A percentile compares a stretch with the other conserved stretches of the same genome.
These are phyloP conservation scores for Pyrenochaeta sp. DNA, from an alignment of 2,329 filamentous ascomycete species.

Conservation along the genomic window DNA sequence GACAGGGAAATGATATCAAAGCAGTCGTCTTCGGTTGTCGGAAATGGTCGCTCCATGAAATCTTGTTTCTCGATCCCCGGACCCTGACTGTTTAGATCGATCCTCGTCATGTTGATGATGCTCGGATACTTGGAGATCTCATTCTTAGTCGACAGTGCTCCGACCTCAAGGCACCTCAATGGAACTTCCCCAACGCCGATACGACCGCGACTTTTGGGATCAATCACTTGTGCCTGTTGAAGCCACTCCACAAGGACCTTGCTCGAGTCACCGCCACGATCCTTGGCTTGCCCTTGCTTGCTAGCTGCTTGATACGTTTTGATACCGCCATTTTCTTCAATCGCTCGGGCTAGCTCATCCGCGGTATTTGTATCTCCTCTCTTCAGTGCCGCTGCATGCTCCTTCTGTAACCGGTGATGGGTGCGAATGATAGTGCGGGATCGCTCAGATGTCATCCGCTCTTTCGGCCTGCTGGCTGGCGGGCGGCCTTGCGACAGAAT, in stretches of 20 bases:
- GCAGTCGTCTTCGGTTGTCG: slow-evolving; percentile 64
- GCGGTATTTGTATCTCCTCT: slow-evolving; percentile 52
- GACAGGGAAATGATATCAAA: slow-evolving; percentile 95
- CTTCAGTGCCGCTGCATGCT: slow-evolving; percentile 60
- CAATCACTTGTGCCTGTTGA: slow-evolving; percentile 36
- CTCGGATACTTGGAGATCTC: slow-evolving; percentile 75
- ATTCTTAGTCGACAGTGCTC: slow-evolving; percentile 84
- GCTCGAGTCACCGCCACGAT: slow-evolving; percentile 71
- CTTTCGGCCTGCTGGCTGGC: slow-evolving; percentile 36
- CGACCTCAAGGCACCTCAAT: slow-evolving; percentile 83
- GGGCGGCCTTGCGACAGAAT: slow-evolving; percentile 46
- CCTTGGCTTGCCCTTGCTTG: slow-evolving; percentile 67
- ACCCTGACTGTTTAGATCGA: slow-evolving; percentile 89
- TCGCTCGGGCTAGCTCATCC: slow-evolving; percentile 56
- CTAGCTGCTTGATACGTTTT: slow-evolving; percentile 69
- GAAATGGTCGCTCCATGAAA: slow-evolving; percentile 88
- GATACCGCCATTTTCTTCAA: slow-evolving; percentile 66
- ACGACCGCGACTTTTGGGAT: slow-evolving; percentile 12
- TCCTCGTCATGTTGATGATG: slow-evolving; percentile 77
- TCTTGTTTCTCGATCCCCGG: slow-evolving; percentile 85
- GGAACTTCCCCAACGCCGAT: slow-evolving; percentile 3
- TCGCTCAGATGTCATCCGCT: slow-evolving; percentile 62
- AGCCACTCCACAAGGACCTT: slow-evolving; percentile 69
- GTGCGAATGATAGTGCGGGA: slow-evolving; percentile 67
- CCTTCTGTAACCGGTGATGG: slow-evolving; percentile 68